Evolutionary conservation across 2,329 filamentous ascomycete species (phyloP).

Genomic region (Ascochyta clinopodiicola): DNA sequence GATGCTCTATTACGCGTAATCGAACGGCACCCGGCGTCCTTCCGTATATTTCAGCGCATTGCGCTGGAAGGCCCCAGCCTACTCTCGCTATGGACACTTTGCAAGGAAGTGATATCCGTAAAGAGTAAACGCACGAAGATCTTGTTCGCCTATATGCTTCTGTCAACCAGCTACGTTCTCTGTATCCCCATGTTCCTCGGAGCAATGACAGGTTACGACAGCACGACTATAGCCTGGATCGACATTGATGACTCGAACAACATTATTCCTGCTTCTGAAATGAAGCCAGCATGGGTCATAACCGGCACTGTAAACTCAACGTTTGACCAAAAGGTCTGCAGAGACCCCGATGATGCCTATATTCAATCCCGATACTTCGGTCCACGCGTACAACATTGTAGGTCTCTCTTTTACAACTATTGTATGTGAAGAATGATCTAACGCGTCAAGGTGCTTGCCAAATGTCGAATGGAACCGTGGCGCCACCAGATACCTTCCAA

Average conservation of each 20-base stretch:
- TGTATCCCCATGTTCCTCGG: constrained; percentile 39
- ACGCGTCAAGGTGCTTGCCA: constrained; percentile 28
- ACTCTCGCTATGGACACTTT: constrained; percentile 32
- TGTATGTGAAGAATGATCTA: neutral
- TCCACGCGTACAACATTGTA: neutral
- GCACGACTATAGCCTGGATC: constrained; percentile 35
- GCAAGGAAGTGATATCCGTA: constrained; percentile 32
- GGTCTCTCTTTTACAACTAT: neutral
- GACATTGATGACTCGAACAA: constrained; percentile 32
- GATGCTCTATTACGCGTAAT: constrained; percentile 44
- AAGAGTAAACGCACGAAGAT: constrained; percentile 30
- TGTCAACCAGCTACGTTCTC: constrained; percentile 40
- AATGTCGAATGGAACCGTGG: constrained; percentile 28
- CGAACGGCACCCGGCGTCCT: constrained; percentile 43
- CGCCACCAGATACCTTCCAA: neutral
- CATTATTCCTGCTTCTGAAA: constrained; percentile 32
- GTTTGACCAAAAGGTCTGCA: constrained; percentile 20
- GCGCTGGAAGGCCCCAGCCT: constrained; percentile 37
- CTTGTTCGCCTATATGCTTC: constrained; percentile 40
- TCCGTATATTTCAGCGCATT: constrained; percentile 44
- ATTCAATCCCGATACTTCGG: neutral
- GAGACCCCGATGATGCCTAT: neutral
- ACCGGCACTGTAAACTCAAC: constrained; percentile 20
- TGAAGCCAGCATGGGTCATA: constrained; percentile 14
- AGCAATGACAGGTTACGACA: constrained; percentile 47